Percentiles rank a stretch among this genome's conserved stretches.
These are phyloP conservation scores for Cyclostephanos invisitatus DNA, from an alignment of 108 stramenopile genomes.

Conservation along the genomic window DNA sequence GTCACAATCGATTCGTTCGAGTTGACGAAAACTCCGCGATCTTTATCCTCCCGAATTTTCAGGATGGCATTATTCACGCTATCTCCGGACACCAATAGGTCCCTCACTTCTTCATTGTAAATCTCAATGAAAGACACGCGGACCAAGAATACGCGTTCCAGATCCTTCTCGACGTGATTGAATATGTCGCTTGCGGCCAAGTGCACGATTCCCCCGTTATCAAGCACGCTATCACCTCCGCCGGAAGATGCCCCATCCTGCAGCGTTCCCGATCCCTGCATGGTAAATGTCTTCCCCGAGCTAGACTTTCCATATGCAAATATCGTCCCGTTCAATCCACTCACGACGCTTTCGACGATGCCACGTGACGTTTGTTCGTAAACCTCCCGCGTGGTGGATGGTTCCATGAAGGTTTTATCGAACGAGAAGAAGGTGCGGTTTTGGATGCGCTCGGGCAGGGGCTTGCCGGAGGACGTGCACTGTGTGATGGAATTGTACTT, in stretches of 20 bases:
- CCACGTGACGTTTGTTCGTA: slow-evolving; percentile 86
- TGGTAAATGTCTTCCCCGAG: slow-evolving; percentile 91
- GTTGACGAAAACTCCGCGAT: slow-evolving; percentile 95
- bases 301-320: slow-evolving; percentile 96
- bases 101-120: slow-evolving; percentile 98
- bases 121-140: slow-evolving; percentile 97
- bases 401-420: slow-evolving; percentile 91
- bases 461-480: slow-evolving; percentile 70
- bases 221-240: slow-evolving; percentile 7
- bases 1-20: slow-evolving; percentile 81
- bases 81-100: slow-evolving; percentile 75
- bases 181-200: slow-evolving; percentile 89
- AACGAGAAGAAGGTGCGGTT: slow-evolving; percentile 90
- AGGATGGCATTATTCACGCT: slow-evolving; percentile 43
- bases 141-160: slow-evolving; percentile 78
- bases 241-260: slow-evolving; percentile 51
- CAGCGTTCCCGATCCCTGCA: slow-evolving; percentile 85
- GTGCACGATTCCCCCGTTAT: slow-evolving; percentile 76
- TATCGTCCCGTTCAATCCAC: slow-evolving; percentile 97
- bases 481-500: slow-evolving; percentile 79
- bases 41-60: slow-evolving; percentile 91
- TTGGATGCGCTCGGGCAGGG: slow-evolving; percentile 63
- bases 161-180: slow-evolving; percentile 57
- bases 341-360: slow-evolving; percentile 86
- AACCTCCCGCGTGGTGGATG: slow-evolving; percentile 76